Base-by-base conservation (phyloP, 2,329 filamentous ascomycete species). In the Aspergillus spinulosporus region DNA sequence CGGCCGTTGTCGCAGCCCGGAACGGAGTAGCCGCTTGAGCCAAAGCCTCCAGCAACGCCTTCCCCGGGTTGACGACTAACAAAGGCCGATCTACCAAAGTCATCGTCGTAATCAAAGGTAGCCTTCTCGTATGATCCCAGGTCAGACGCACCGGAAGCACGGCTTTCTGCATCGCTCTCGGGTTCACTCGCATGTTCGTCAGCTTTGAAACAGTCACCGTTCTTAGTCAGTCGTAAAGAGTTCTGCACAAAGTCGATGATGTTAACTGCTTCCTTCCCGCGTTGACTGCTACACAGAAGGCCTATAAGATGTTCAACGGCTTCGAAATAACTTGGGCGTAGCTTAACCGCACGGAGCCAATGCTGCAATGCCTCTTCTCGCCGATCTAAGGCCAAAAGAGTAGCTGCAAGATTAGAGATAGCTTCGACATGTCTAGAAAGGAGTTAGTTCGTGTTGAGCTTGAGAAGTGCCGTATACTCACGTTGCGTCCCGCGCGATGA, bases 251-350 rank as follows among this genome's bases (percentile, higher is more conserved):
- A 89, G 62, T 89, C 85, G 63, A 99, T 96, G 49, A 96, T 86
- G 48, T 88, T 85, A 57, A 99, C 87, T 5, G 94, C 94, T 69
- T 97, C 91, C 65, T 83, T 86, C 48, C 87, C 89, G 60, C 92
- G 84, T 56, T 95, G 88, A 59, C 87, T 90, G 48, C 83, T 85
- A 69, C 93, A 97, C 14, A 97, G 74, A 46, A 97, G 78, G 1
- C 92, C 91, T 31, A 97, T 89, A 1, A 99, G 82, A 76, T 97
- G 92, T 71, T 99, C 94, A 2, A 94, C 91, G 5, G 94, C 92
- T 75, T 99, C 94, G 56, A 99, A 89, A 74, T 96, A 95, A 68
- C 86, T 89, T 0, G 94, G 94, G 6, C 90, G 87, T 56, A 90
- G 78, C 68, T 86, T 89, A 28, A 97, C 86, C n/a, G 92, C 92